phyloP scores from a whole-genome alignment of 495 filamentous ascomycete genomes.

The Xanthoparmelia taractica region DNA sequence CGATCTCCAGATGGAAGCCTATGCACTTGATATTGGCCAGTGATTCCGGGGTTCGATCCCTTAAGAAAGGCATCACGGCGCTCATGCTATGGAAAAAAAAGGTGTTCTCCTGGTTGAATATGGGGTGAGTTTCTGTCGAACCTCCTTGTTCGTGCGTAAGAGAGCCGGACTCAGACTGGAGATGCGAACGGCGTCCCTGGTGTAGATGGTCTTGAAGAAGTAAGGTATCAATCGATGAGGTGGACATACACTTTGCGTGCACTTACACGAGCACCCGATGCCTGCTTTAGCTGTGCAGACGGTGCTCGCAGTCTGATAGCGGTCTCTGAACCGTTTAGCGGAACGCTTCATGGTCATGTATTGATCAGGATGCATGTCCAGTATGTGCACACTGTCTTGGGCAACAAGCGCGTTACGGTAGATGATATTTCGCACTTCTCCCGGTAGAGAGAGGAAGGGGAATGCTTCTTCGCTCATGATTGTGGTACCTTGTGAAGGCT shows the following conservation, averaged over 20 bases:
- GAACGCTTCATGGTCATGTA: neutral
- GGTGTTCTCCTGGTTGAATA: neutral
- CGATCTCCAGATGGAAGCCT: neutral
- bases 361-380: neutral
- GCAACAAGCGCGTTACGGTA: neutral
- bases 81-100: neutral
- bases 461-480: neutral
- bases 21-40: neutral
- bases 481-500: neutral
- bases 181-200: neutral
- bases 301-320: neutral
- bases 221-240: neutral
- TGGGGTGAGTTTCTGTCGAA: neutral
- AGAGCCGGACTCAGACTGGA: neutral
- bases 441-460: neutral
- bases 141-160: neutral
- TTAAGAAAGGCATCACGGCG: neutral
- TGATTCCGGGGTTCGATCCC: neutral
- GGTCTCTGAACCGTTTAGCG: neutral
- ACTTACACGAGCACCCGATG: neutral
- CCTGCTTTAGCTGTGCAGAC: neutral
- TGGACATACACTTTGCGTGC: neutral
- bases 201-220: neutral
- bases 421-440: neutral
- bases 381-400: neutral